These are phyloP conservation scores for Tagetes patula DNA, from an alignment of 129 eudicot genomes.

Conservation along the genomic window DNA sequence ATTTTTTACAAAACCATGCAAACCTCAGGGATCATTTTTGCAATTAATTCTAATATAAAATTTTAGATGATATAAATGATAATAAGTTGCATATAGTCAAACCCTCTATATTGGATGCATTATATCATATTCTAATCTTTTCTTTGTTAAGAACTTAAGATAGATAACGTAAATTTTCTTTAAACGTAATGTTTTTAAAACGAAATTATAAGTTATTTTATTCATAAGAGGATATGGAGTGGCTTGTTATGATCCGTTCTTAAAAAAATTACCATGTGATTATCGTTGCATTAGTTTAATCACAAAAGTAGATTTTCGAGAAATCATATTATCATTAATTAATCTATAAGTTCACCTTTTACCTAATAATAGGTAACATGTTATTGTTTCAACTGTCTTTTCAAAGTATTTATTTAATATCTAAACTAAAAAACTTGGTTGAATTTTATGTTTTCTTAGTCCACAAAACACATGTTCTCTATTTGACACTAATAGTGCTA, in stretches of 20 bases:
- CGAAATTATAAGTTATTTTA: background rate
- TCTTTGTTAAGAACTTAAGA: background rate
- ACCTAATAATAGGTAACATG: background rate
- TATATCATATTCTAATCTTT: background rate
- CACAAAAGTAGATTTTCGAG: background rate
- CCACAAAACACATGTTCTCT: no score
- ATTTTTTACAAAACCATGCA: no score
- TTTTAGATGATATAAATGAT: background rate
- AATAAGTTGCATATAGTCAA: background rate
- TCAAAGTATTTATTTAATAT: background rate
- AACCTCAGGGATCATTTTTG: no score
- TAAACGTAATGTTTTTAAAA: background rate
- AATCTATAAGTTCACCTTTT: background rate
- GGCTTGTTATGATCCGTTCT: background rate
- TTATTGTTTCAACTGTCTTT: background rate
- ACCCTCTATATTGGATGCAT: background rate
- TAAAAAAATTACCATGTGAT: conserved; percentile 12
- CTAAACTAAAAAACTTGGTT: background rate
- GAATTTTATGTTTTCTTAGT: no score
- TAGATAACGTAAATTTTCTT: background rate
- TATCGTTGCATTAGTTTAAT: conserved; percentile 3
- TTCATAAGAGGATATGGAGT: background rate
- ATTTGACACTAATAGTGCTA: no score
- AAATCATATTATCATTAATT: background rate
- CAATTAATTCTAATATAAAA: background rate